Evolutionary conservation across 164 flowering plant genomes (phyloP).

Genomic region (Kingdonia uniflora): DNA sequence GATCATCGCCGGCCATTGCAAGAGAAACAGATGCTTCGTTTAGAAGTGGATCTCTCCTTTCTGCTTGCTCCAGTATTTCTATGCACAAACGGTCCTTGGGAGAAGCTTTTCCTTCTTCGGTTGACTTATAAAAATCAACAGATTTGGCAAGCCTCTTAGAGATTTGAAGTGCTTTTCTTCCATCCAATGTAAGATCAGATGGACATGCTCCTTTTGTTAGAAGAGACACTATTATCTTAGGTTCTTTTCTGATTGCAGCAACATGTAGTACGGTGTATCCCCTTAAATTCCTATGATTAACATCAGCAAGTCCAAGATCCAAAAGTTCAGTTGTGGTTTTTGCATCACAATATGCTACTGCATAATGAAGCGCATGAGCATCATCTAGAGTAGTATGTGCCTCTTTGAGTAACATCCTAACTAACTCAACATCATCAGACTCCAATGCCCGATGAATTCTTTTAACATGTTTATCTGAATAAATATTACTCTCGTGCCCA

Average conservation of each 20-base stretch:
- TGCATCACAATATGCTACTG: conserved; percentile 80
- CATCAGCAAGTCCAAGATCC: conserved; percentile 80
- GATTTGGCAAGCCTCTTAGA: conserved; percentile 64
- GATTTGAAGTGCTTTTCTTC: conserved; percentile 84
- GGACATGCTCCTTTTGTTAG: conserved; percentile 78
- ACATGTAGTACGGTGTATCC: conserved; percentile 79
- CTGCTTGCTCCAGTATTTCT: conserved; percentile 91
- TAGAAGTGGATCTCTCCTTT: conserved; percentile 66
- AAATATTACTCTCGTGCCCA: conserved; percentile 22
- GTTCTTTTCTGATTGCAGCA: conserved; percentile 82
- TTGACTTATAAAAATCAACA: conserved; percentile 34
- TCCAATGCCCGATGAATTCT: conserved; percentile 85
- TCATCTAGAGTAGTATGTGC: conserved; percentile 67
- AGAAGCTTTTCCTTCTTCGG: conserved; percentile 58
- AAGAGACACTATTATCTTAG: conserved; percentile 76
- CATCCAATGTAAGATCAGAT: conserved; percentile 62
- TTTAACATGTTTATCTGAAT: conserved; percentile 70
- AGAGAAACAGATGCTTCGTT: conserved; percentile 84
- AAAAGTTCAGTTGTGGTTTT: conserved; percentile 74
- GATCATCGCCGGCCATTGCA: conserved; percentile 80
- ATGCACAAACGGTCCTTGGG: conserved; percentile 75
- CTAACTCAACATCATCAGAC: conserved; percentile 87
- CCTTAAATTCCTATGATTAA: conserved; percentile 50
- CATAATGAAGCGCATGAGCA: conserved; percentile 86
- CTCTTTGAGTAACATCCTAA: conserved; percentile 71